Evolutionary conservation across 108 stramenopile genomes (phyloP).

Genomic region (Conticribra guillardii): DNA sequence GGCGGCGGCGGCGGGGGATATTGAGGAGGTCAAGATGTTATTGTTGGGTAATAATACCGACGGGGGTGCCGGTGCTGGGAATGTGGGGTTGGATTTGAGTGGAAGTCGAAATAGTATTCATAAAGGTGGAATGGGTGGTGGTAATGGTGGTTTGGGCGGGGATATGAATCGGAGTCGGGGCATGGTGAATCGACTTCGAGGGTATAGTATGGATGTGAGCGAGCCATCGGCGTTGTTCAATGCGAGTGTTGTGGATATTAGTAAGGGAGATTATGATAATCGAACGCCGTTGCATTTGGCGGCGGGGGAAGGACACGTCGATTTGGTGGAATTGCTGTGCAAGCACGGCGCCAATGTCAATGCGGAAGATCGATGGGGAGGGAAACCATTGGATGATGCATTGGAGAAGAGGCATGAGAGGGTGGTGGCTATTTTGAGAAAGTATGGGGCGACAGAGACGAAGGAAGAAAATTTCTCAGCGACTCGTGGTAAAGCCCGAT

Average conservation of each 20-base stretch:
- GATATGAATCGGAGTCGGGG: neutral
- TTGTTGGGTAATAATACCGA: conserved; percentile 23
- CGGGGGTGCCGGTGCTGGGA: too few relatives aligned
- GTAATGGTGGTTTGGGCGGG: neutral
- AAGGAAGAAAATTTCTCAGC: neutral
- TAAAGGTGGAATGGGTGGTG: too few relatives aligned
- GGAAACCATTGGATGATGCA: conserved; percentile 88
- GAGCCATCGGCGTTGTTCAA: conserved; percentile 2
- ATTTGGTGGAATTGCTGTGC: conserved; percentile 66
- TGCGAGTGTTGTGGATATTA: conserved; percentile 50
- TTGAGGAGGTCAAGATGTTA: conserved; percentile 75
- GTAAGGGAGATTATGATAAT: conserved; percentile 88
- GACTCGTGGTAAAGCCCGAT: neutral
- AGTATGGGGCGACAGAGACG: conserved; percentile 55
- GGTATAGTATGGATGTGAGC: conserved; percentile 3
- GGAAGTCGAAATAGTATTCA: conserved; percentile 23
- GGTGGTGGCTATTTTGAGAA: conserved; percentile 51
- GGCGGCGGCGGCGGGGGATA: conserved; percentile 83
- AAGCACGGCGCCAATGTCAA: conserved; percentile 78
- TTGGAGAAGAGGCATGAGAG: conserved; percentile 31
- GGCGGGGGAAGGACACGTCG: conserved; percentile 75
- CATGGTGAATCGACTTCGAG: neutral
- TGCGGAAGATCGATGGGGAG: conserved; percentile 86
- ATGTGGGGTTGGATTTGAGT: conserved; percentile 26
- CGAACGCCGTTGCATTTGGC: conserved; percentile 92